phyloP scores from a whole-genome alignment of 2,329 filamentous ascomycete species.

The Colletotrichum godetiae region DNA sequence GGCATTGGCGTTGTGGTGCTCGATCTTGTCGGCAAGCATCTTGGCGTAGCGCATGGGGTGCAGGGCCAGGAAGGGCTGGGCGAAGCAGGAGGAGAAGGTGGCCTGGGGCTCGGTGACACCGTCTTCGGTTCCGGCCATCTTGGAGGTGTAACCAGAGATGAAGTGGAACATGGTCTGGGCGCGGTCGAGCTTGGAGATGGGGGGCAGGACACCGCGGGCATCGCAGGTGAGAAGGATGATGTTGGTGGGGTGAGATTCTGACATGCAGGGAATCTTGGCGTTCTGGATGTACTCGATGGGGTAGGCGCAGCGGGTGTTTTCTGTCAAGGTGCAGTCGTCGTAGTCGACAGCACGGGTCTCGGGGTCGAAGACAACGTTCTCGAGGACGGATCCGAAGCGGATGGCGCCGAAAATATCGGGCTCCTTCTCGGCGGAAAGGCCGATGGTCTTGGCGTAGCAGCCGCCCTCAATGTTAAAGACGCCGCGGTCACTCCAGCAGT shows the following conservation, averaged over 20 bases:
- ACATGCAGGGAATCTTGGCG: slow-evolving; percentile 97
- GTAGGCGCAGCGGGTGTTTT: slow-evolving; percentile 98
- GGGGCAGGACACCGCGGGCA: slow-evolving; percentile 94
- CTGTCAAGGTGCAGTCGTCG: slow-evolving; percentile 92
- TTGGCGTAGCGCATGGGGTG: slow-evolving; percentile 99
- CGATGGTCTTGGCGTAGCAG: slow-evolving; percentile 99
- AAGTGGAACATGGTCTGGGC: slow-evolving; percentile 99
- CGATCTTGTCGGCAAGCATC: slow-evolving; percentile 99
- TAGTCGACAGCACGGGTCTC: slow-evolving; percentile 92
- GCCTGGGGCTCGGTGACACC: slow-evolving; percentile 97
- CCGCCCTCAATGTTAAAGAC: slow-evolving; percentile 99
- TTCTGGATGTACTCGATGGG: slow-evolving; percentile 99
- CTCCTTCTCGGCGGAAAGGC: slow-evolving; percentile 97
- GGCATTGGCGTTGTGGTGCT: slow-evolving; percentile 92
- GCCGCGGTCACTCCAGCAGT: slow-evolving; percentile 97
- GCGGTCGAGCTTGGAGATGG: slow-evolving; percentile 95
- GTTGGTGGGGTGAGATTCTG: slow-evolving; percentile 89
- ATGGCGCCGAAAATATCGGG: slow-evolving; percentile 98
- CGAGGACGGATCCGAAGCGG: slow-evolving; percentile 94
- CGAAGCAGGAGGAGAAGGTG: slow-evolving; percentile 99
- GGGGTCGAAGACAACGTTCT: slow-evolving; percentile 98
- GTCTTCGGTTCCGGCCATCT: slow-evolving; percentile 99
- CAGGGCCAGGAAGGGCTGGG: slow-evolving; percentile 97
- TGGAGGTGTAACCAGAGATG: slow-evolving; percentile 99
- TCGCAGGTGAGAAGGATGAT: slow-evolving; percentile 98